Evolutionary conservation across 2,329 filamentous ascomycete genomes (phyloP).

Genomic region (Colletotrichum theobromicola): DNA sequence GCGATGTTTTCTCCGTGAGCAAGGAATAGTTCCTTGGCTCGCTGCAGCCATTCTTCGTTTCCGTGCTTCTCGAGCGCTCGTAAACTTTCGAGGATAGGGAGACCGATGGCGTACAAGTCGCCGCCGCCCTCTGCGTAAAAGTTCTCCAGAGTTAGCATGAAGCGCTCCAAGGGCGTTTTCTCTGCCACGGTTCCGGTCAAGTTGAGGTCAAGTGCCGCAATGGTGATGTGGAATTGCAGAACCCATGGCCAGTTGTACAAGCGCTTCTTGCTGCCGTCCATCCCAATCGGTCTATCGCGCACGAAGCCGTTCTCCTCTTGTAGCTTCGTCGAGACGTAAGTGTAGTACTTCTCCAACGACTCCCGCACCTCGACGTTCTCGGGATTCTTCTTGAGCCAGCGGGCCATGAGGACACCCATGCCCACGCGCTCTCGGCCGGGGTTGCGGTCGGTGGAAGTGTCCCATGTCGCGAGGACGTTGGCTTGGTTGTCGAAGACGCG

Average conservation of each 20-base stretch:
- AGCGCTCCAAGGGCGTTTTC: not conserved
- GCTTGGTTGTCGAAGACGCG: constrained; percentile 14
- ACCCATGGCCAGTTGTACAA: constrained; percentile 18
- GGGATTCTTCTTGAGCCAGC: not conserved
- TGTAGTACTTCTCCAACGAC: not conserved
- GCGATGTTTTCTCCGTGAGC: not conserved
- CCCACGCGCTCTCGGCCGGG: constrained; percentile 17
- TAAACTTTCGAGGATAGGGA: not conserved
- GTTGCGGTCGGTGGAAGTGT: constrained; percentile 5
- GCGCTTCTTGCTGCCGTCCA: not conserved
- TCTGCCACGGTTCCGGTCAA: not conserved
- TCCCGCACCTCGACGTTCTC: not conserved
- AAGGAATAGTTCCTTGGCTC: not conserved
- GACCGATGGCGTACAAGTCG: constrained; percentile 1
- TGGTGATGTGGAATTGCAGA: constrained; percentile 1
- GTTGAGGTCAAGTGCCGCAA: not conserved
- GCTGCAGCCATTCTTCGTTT: not conserved
- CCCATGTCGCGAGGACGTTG: not conserved
- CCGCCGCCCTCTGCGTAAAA: constrained; percentile 9
- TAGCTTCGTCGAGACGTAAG: constrained; percentile 6
- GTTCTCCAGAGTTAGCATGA: not conserved
- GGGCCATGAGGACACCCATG: constrained; percentile 7
- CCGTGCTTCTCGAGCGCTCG: not conserved
- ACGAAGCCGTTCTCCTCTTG: not conserved
- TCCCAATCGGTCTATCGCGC: not conserved